Evolutionary conservation across 2,329 filamentous ascomycete species (phyloP), one percentile per base, ranked within the genome.

Genomic region (Botrytis galanthina): DNA sequence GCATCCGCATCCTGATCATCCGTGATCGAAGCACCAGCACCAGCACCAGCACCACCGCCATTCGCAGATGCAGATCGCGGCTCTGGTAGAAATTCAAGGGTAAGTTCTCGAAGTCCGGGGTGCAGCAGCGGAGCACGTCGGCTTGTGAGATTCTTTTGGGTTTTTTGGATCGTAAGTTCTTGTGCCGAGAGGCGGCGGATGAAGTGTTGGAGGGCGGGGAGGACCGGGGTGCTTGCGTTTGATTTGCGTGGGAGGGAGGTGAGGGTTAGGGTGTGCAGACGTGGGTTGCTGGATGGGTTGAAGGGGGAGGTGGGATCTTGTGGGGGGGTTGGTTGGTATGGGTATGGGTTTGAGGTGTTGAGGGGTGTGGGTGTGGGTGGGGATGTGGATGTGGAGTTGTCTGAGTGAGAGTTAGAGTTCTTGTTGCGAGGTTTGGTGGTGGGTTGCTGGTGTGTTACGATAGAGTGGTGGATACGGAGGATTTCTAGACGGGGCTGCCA

Each of bases 381-480:
- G 20, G 14, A 83, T 82, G 6, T 7, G 20, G 22, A 83, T 82
- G 6, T 3, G 20, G 46, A 0, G 3, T 48, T 22, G 8, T 48
- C 46, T 20, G 20, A 48, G 20, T 48, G 3, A 20, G 46, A 10
- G 20, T 48, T 7, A 20, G 46, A 4, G 8, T 48, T 2, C 10
- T 48, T 22, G 20, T 48, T 48, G 46, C 4, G 4, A 22, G 46
- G 42, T 35, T 26, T n/a, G 48, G 60, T 62, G n/a, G 78, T 64
- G 0, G 84, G 85, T 2, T 86, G 86, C 14, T 88, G 82, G 59
- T 85, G 84, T 0, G 89, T 91, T 9, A 91, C 84, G 2, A 90
- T 76, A 0, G 88, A 90, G 78, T 91, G 89, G 70, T 91, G 89
- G 9, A 89, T 81, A 20, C 86, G 84, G 2, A 91, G 80, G 1